Evolutionary conservation across 176 grass and related monocot genomes (phyloP), one percentile per base, ranked within the genome.

Genomic region (Paspalum notatum): DNA sequence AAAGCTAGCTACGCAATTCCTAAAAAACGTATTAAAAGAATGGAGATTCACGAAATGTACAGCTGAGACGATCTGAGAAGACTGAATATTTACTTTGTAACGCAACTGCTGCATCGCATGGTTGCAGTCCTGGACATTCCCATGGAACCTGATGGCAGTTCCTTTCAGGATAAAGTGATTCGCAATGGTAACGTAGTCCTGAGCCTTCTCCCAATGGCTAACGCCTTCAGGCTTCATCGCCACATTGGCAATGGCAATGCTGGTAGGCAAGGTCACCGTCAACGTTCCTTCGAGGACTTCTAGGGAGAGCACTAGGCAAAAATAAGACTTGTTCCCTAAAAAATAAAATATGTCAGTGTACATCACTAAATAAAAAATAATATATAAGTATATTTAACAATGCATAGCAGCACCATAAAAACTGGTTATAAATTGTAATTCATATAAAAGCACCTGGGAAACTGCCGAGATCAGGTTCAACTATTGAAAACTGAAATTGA

Each of bases 251-350:
- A 91, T 75, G 42, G 75, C 51, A 75, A 32, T 32, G 32, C 54
- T 63, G 52, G 84, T 62, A 1, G 87, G 94, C 51, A 97, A 62
- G 47, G 67, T 84, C 60, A 68, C 73, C 27, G 59, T 60, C 56
- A 97, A 66, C 38, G 52, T 87, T 78, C 91, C 94, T 47, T 94
- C 87, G 20, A 81, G 44, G 22, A 97, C 89, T 90, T 97, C 91
- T 57, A 94, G 62, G 40, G 94, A 91, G 21, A 97, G 59, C 20
- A 84, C 86, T 55, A 94, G 56, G 32, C 82, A 11, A 81, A 97
- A 87, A 66, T 85, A 61, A 75, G 91, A 97, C 26, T 86, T 88
- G 85, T 91, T 91, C 42, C 71, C 91, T 97, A 84, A 21, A 72
- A 82, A 55, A 60, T 38, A 38, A 45, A 69, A 55, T 57, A 6